Evolutionary conservation across 1,139 yeast species (phyloP).

Genomic region (Candida sp.): DNA sequence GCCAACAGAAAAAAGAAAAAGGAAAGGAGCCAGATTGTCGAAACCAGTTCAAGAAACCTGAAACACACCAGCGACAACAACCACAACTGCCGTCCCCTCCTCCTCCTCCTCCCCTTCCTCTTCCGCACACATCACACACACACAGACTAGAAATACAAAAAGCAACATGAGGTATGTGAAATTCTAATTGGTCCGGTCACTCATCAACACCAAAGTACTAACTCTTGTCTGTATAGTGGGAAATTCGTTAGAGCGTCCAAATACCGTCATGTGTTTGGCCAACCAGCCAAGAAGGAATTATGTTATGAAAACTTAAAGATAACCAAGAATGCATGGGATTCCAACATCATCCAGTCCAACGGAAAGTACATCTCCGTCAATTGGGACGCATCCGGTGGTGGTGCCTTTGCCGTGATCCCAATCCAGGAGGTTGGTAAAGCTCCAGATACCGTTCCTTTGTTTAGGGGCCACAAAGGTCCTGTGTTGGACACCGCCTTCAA

Average conservation of each 20-base stretch:
- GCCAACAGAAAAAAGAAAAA: neutral
- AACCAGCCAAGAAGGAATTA: slow-evolving; percentile 84
- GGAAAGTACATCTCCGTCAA: slow-evolving; percentile 86
- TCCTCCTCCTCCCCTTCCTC: too few species aligned
- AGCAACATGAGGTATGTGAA: neutral
- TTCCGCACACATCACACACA: neutral
- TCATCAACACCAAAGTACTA: neutral
- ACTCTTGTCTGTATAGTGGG: slow-evolving; percentile 55
- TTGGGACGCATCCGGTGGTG: slow-evolving; percentile 97
- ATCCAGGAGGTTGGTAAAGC: slow-evolving; percentile 87
- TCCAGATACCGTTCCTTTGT: slow-evolving; percentile 91
- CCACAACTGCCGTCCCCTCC: too few species aligned
- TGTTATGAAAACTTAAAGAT: slow-evolving; percentile 87
- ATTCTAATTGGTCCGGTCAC: neutral
- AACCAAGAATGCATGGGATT: slow-evolving; percentile 96
- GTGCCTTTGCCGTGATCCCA: slow-evolving; percentile 95
- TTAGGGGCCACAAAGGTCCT: slow-evolving; percentile 95
- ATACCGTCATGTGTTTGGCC: slow-evolving; percentile 96
- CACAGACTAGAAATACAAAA: neutral
- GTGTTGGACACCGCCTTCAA: slow-evolving; percentile 95
- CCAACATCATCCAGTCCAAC: slow-evolving; percentile 79
- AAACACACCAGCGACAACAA: too few species aligned
- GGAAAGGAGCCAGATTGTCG: neutral
- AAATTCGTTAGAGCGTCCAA: slow-evolving; percentile 96
- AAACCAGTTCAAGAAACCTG: neutral